Evolutionary conservation across 768 basidiomycete genomes (phyloP).

Genomic region (Lentinula aciculospora): DNA sequence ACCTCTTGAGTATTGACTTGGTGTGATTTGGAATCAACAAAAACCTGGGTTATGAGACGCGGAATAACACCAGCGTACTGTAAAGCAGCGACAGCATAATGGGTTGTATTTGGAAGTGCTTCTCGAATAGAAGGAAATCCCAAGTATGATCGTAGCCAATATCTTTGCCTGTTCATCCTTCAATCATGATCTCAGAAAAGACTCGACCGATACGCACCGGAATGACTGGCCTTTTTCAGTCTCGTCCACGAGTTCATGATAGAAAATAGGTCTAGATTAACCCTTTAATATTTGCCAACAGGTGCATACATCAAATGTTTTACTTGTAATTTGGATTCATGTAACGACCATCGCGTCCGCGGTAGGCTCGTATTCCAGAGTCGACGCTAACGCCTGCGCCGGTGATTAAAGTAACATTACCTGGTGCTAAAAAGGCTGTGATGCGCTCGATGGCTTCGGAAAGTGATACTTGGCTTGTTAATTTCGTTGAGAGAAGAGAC

Average conservation of each 20-base stretch:
- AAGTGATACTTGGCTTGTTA: slow-evolving; percentile 32
- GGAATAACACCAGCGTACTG: slow-evolving; percentile 60
- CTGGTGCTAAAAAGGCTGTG: slow-evolving; percentile 57
- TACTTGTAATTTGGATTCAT: slow-evolving; percentile 90
- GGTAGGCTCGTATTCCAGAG: slow-evolving; percentile 92
- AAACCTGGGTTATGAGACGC: slow-evolving; percentile 73
- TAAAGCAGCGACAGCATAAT: slow-evolving; percentile 81
- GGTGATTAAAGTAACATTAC: slow-evolving; percentile 73
- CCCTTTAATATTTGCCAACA: not conserved
- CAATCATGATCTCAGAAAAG: not conserved
- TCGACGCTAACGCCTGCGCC: slow-evolving; percentile 96
- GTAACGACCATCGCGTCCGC: slow-evolving; percentile 81
- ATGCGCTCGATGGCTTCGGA: slow-evolving; percentile 56
- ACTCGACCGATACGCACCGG: slow-evolving; percentile 39
- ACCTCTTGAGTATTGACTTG: not conserved
- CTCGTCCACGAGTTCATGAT: slow-evolving; percentile 77
- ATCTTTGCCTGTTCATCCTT: slow-evolving; percentile 58
- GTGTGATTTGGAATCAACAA: slow-evolving; percentile 12
- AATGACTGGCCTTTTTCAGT: slow-evolving; percentile 64
- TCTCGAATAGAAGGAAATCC: slow-evolving; percentile 88
- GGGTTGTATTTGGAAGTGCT: slow-evolving; percentile 82
- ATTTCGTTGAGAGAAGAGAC: slow-evolving; percentile 39
- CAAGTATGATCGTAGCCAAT: slow-evolving; percentile 81
- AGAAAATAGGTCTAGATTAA: slow-evolving; percentile 60
- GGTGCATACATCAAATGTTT: slow-evolving; percentile 15